These are phyloP conservation scores for Calocybe indica DNA, from an alignment of 768 basidiomycete genomes.

Conservation along the genomic window DNA sequence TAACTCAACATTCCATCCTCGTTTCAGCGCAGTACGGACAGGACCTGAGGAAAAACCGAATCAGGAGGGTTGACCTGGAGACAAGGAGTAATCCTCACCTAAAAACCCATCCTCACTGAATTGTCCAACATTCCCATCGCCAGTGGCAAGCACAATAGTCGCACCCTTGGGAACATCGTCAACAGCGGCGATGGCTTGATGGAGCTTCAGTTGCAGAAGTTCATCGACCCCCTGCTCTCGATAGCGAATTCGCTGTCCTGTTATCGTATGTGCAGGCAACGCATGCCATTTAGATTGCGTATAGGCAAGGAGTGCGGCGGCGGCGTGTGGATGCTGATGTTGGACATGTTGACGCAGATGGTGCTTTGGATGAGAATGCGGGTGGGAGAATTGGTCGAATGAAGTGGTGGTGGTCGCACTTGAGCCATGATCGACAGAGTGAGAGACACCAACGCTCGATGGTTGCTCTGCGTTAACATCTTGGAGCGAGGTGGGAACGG, in stretches of 20 bases:
- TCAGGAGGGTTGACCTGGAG: background rate
- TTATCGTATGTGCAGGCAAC: too few relatives aligned
- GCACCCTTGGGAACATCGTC: constrained; percentile 61
- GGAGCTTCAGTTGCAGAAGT: constrained; percentile 85
- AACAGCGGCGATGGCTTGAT: constrained; percentile 73
- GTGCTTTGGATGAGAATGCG: background rate
- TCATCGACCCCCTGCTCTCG: constrained; percentile 96
- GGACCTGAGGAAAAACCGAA: constrained; percentile 35
- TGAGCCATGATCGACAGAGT: too few relatives aligned
- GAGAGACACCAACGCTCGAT: too few relatives aligned
- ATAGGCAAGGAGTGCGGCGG: too few relatives aligned
- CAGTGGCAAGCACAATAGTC: constrained; percentile 89
- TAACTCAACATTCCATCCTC: constrained; percentile 93
- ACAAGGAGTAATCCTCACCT: constrained; percentile 23
- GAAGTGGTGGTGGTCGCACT: too few relatives aligned
- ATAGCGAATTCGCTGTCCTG: constrained; percentile 32
- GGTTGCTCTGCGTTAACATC: too few relatives aligned
- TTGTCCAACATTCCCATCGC: constrained; percentile 88
- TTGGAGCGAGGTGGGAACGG: background rate
- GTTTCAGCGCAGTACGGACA: constrained; percentile 77
- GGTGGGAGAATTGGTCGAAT: background rate
- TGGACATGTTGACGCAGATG: background rate
- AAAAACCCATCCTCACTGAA: constrained; percentile 93
- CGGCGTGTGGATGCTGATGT: constrained; percentile 1
- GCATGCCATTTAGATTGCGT: too few relatives aligned